phyloP scores from a whole-genome alignment of 2,329 filamentous ascomycete genomes.

The Colletotrichum falcatum region DNA sequence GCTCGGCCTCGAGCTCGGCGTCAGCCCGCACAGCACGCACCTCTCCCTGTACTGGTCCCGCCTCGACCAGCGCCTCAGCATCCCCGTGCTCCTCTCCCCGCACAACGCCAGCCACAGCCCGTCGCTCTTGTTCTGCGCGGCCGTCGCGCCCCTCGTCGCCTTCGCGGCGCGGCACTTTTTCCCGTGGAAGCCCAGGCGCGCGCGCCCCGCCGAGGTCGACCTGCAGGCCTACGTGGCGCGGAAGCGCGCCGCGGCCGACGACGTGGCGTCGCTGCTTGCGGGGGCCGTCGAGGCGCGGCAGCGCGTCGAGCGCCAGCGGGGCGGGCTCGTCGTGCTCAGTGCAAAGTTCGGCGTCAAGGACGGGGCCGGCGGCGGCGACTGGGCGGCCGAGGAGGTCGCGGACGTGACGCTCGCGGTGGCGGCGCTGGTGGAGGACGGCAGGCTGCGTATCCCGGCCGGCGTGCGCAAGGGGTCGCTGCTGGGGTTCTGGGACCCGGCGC shows the following conservation, averaged over 20 bases:
- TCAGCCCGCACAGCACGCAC: conserved; percentile 56
- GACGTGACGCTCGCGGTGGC: conserved; percentile 63
- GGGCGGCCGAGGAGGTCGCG: conserved; percentile 58
- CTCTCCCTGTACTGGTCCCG: conserved; percentile 62
- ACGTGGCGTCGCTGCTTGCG: conserved; percentile 57
- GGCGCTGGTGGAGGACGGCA: conserved; percentile 56
- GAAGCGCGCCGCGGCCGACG: conserved; percentile 58
- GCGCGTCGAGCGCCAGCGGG: conserved; percentile 49
- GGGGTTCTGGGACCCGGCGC: conserved; percentile 65
- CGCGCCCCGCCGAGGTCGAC: conserved; percentile 11
- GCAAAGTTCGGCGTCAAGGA: conserved; percentile 60
- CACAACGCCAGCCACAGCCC: conserved; percentile 45
- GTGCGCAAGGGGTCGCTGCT: conserved; percentile 58
- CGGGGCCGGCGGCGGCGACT: conserved; percentile 42
- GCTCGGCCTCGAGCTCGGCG: conserved; percentile 58
- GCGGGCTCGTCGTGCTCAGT: conserved; percentile 61
- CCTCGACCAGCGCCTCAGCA: conserved; percentile 56
- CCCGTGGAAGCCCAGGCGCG: conserved; percentile 33
- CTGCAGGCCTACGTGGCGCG: conserved; percentile 47
- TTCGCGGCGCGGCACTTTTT: conserved; percentile 54
- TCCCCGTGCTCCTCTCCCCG: conserved; percentile 57
- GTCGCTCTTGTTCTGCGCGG: conserved; percentile 53
- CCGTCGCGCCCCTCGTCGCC: conserved; percentile 54
- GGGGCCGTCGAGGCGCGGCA: conserved; percentile 55
- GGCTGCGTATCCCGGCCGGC: conserved; percentile 54